Evolutionary conservation across 768 basidiomycete species (phyloP), one percentile per base, ranked within the genome.

Genomic region (Naganishia onofrii): DNA sequence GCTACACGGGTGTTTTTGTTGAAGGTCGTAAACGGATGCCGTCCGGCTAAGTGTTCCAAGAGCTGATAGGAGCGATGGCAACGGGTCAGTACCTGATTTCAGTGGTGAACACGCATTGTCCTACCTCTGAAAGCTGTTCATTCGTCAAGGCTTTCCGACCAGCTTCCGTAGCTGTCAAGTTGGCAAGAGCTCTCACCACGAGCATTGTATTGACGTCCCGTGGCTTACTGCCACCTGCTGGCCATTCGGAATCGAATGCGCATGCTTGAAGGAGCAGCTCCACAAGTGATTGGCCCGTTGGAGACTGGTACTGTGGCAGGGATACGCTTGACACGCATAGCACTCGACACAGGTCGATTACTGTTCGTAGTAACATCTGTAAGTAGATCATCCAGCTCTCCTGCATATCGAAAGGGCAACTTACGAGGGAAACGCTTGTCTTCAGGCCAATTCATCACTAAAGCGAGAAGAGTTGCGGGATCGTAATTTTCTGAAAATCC

Each of bases 151-250:
- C 53, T 2, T 46, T 48, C 44, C 77, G 70, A 6, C 80, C 81
- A 54, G 76, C 74, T 19, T 70, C 68, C 2, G 78, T 79, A 74
- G 88, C 86, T 84, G 93, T 88, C 38, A 85, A 82, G 79, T 99
- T 99, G 31, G 90, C 87, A 42, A 96, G 74, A 0, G 87, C 89
- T 38, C 94, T 86, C 58, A 96, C 82, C 1, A 90, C 83, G 29
- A 99, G 84, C 70, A 95, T 83, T 0, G 88, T 84, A 76, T 97
- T 97, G 21, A 89, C 95, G 78, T 96, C 93, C 68, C 88, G 84
- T 8, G 87, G 79, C 81, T 92, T 96, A 3, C 84, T 79, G 42
- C 89, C 78, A 0, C 88, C 84, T n/a, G 80, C 78, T 32, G 83
- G 75, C 85, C 87, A 87, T 0, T 86, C 83, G 34, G 83, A 72